These are phyloP conservation scores for Boletus sp. DNA, from an alignment of 768 basidiomycete species.

Conservation along the genomic window DNA sequence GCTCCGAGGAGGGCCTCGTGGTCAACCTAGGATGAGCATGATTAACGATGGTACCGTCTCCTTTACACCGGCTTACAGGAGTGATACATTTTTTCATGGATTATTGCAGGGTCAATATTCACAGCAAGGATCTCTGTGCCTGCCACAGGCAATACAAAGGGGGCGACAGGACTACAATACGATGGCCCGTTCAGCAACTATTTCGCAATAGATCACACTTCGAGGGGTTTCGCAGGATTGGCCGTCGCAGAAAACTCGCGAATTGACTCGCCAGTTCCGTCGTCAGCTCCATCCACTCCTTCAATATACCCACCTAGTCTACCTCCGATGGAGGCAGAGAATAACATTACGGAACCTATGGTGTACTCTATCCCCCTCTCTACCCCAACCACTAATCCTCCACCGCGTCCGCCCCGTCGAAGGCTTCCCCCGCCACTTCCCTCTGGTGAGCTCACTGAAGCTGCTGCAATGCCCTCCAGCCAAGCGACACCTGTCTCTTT, in stretches of 20 bases:
- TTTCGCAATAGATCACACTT: constrained; percentile 11
- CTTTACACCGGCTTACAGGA: constrained; percentile 1
- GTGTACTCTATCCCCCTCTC: background rate
- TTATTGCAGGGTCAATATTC: background rate
- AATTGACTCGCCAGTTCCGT: constrained; percentile 14
- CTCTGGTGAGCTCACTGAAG: background rate
- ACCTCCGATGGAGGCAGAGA: constrained; percentile 30
- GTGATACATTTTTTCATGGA: background rate
- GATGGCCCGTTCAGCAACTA: background rate
- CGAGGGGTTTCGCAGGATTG: constrained; percentile 12
- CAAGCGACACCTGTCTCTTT: background rate
- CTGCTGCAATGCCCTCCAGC: background rate
- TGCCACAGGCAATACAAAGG: background rate
- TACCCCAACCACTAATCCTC: constrained; percentile 3
- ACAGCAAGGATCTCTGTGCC: background rate
- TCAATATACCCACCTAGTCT: constrained; percentile 51
- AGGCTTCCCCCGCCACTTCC: constrained; percentile 19
- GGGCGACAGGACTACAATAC: background rate
- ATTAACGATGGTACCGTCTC: constrained; percentile 15
- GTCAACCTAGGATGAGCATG: constrained; percentile 25
- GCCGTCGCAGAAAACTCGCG: constrained; percentile 22
- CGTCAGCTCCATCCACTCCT: constrained; percentile 44
- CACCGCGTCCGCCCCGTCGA: constrained; percentile 14
- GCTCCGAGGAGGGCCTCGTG: constrained; percentile 35
- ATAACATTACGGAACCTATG: constrained; percentile 17